Conservation (phyloP, 495 filamentous ascomycete genomes). For the Staphylotrichum longicolle region DNA sequence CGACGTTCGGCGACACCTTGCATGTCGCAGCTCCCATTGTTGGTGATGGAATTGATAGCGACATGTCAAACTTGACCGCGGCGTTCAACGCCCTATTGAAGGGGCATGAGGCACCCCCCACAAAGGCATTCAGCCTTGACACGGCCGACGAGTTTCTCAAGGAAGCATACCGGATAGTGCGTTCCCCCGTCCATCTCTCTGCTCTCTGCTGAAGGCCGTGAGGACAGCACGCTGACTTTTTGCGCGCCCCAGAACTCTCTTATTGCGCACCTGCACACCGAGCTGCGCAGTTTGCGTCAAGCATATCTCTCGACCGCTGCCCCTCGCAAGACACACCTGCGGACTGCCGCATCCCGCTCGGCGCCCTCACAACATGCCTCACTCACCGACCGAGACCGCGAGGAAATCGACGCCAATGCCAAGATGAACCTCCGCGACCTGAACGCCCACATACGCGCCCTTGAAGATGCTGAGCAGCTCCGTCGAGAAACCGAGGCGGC, state of each 20-base stretch:
- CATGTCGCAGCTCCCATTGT: too few species aligned
- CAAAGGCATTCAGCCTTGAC: slow-evolving; percentile 45
- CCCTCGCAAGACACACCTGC: slow-evolving; percentile 46
- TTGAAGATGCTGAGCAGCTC: slow-evolving; percentile 77
- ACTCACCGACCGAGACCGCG: slow-evolving; percentile 67
- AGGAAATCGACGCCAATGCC: slow-evolving; percentile 79
- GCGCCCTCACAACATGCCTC: slow-evolving; percentile 39
- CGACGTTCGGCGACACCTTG: background rate
- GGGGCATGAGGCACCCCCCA: slow-evolving; percentile 48
- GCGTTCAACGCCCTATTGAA: slow-evolving; percentile 67
- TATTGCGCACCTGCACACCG: slow-evolving; percentile 69
- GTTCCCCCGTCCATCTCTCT: slow-evolving; percentile 24
- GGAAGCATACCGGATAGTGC: slow-evolving; percentile 91
- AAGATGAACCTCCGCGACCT: slow-evolving; percentile 81
- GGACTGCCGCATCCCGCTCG: slow-evolving; percentile 32
- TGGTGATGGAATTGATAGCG: background rate
- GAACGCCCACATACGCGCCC: slow-evolving; percentile 67
- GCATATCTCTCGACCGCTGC: slow-evolving; percentile 81
- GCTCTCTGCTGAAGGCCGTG: background rate
- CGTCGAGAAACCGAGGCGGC: slow-evolving; percentile 68
- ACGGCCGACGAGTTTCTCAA: slow-evolving; percentile 84
- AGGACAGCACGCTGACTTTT: slow-evolving; percentile 2
- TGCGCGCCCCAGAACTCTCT: slow-evolving; percentile 71
- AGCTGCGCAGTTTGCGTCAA: slow-evolving; percentile 79
- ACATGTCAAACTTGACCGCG: slow-evolving; percentile 70